A percentile compares a stretch with the other conserved stretches of the same genome.
Evolutionary conservation across 352 stramenopile genomes (phyloP).

Genomic region (Globisporangium iwayamae): DNA sequence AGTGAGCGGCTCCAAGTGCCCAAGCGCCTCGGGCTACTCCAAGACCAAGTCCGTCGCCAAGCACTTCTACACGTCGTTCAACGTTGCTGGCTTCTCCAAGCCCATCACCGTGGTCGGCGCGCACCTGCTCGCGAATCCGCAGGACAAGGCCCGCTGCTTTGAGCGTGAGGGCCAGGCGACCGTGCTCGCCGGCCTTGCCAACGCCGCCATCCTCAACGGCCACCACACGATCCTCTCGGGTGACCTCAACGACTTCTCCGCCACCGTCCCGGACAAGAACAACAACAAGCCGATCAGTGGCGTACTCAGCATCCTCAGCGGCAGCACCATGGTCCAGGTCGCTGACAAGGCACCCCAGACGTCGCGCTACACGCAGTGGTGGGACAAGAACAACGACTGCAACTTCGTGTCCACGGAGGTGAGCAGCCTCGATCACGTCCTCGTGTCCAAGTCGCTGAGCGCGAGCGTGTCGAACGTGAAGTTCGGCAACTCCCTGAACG

Average conservation of each 20-base stretch:
- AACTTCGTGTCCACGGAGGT: constrained; percentile 44
- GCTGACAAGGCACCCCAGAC: constrained; percentile 33
- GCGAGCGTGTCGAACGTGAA: constrained; percentile 32
- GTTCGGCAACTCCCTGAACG: constrained; percentile 55
- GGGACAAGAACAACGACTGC: constrained; percentile 57
- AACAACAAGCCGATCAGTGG: constrained; percentile 53
- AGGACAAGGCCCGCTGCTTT: constrained; percentile 49
- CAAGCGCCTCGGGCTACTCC: constrained; percentile 32
- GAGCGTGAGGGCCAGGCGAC: constrained; percentile 63
- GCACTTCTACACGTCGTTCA: constrained; percentile 72
- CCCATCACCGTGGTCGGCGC: constrained; percentile 61
- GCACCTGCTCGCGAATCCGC: constrained; percentile 58
- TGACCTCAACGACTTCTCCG: constrained; percentile 69
- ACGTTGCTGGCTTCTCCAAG: constrained; percentile 58
- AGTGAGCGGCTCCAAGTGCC: constrained; percentile 52
- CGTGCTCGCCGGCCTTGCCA: constrained; percentile 41
- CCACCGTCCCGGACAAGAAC: constrained; percentile 51
- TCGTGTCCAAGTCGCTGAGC: constrained; percentile 50
- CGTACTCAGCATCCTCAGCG: constrained; percentile 44
- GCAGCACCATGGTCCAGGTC: constrained; percentile 42
- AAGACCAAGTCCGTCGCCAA: constrained; percentile 57
- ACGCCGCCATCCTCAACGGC: constrained; percentile 32
- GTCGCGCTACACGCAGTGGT: constrained; percentile 60
- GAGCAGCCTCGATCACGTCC: constrained; percentile 59
- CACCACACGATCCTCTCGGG: constrained; percentile 65